These are phyloP conservation scores for Cairneyella variabilis DNA, from an alignment of 495 filamentous ascomycete species.

Conservation along the genomic window DNA sequence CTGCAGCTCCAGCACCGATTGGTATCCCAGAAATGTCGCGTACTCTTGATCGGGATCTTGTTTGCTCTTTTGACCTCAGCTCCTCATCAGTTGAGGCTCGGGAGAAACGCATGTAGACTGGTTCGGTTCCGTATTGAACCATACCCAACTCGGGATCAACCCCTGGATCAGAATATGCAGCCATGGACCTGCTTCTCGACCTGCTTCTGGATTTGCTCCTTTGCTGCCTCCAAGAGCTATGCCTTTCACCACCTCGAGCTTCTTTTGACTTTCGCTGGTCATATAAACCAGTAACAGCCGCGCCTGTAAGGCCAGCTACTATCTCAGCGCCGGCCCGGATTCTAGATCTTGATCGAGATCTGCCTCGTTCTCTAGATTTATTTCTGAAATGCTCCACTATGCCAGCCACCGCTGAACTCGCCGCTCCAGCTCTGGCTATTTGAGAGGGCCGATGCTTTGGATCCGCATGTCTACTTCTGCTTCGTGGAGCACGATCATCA, in stretches of 20 bases:
- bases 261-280: slow-evolving; percentile 70
- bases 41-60: slow-evolving; percentile 57
- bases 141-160: slow-evolving; percentile 65
- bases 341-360: slow-evolving; percentile 50
- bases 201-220: slow-evolving; percentile 40
- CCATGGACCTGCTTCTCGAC: slow-evolving; percentile 50
- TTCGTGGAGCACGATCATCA: slow-evolving; percentile 33
- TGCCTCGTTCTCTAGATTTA: slow-evolving; percentile 58
- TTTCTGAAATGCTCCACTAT: slow-evolving; percentile 70
- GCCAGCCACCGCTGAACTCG: slow-evolving; percentile 72
- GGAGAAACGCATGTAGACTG: slow-evolving; percentile 42
- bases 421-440: slow-evolving; percentile 73
- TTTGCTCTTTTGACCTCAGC: slow-evolving; percentile 36
- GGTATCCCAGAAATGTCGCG: slow-evolving; percentile 64
- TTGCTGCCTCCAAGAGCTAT: slow-evolving; percentile 16
- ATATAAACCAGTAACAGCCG: slow-evolving; percentile 75
- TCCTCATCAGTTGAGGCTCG: slow-evolving; percentile 23
- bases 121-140: slow-evolving; percentile 76
- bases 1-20: slow-evolving; percentile 67
- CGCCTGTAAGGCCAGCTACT: slow-evolving; percentile 70
- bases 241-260: slow-evolving; percentile 49
- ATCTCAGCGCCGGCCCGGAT: slow-evolving; percentile 55
- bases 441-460: slow-evolving; percentile 61
- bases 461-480: slow-evolving; percentile 43
- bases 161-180: slow-evolving; percentile 42